Evolutionary conservation across 345 rosid genomes (phyloP).

Genomic region (Eucalyptus erythrocorys): DNA sequence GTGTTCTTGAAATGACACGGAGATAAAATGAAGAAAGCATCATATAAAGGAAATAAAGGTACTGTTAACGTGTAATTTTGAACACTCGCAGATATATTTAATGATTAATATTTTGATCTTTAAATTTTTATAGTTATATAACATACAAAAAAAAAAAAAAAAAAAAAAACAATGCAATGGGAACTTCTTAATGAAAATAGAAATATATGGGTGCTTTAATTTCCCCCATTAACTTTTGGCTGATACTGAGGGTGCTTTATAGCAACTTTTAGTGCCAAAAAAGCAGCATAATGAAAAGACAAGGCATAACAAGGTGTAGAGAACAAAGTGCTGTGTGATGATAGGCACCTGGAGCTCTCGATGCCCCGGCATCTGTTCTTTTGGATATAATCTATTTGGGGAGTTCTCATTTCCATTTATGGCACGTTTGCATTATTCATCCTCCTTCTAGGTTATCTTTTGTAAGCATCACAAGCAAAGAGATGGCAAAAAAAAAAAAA

Average conservation of each 20-base stretch:
- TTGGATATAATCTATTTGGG: not conserved
- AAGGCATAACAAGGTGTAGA: not conserved
- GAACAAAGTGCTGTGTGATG: not conserved
- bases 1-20: not conserved
- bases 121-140: not conserved
- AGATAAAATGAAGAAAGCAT: not conserved
- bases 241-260: not conserved
- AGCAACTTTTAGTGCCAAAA: not conserved
- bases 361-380: not conserved
- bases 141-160: not conserved
- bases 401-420: not conserved
- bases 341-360: not conserved
- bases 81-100: not conserved
- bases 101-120: not conserved
- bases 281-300: not conserved
- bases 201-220: not conserved
- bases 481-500: not conserved
- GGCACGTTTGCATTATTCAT: not conserved
- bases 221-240: not conserved
- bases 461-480: not conserved
- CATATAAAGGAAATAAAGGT: not conserved
- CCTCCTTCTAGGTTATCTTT: not conserved
- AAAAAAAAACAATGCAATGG: not conserved
- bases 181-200: not conserved
- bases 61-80: not conserved